Base-by-base conservation (phyloP, 768 basidiomycete genomes). In the Hygrophorus russula region DNA sequence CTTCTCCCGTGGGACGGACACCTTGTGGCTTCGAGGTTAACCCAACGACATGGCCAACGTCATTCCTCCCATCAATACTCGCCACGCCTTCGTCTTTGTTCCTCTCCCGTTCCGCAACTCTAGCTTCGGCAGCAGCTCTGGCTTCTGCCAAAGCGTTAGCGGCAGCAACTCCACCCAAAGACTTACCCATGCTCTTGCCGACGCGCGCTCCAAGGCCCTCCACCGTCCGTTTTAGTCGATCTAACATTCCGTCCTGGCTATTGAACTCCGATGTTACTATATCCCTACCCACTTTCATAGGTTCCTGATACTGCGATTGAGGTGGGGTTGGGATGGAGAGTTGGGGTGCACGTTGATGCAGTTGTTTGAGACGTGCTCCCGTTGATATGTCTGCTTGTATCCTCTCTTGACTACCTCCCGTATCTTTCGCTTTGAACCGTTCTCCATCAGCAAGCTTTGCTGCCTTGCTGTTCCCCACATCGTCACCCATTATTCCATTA, bases 141-240 rank as follows among this genome's bases (percentile, higher is more conserved):
- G 74, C 84, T 59, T 83, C 79, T 9, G 81, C 82, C 7, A 86
- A 68, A 15, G 77, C 79, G 27, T 54, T 66, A 5, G 68, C 74
- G 3, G 71, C 73, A 15, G 73, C 71, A 34, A 60, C 63, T 9
- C 71, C 71, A 39, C 80, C 79, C 7, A 82, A 55, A 30, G 83
- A 82, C 53, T 78, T 84, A 41, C 72, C 70, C 55, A 69, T 64
- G 40, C 71, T 70, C 53, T 77, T 84, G 24, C 71, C 71, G 36
- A 68, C 54, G 3, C 73, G 74, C 13, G 75, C 66, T 13, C 80
- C 80, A 20, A 82, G 64, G 12, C 70, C 80, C 56, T 82, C 78
- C 0, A 87, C 75, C 1, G 78, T 84, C 53, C 74, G 78, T 63
- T 82, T 88, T 39, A 89, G 66, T 13, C 71, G 65, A 51, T 76